These are phyloP conservation scores for Stephania yunnanensis DNA, from an alignment of 164 flowering plant species.

Conservation along the genomic window DNA sequence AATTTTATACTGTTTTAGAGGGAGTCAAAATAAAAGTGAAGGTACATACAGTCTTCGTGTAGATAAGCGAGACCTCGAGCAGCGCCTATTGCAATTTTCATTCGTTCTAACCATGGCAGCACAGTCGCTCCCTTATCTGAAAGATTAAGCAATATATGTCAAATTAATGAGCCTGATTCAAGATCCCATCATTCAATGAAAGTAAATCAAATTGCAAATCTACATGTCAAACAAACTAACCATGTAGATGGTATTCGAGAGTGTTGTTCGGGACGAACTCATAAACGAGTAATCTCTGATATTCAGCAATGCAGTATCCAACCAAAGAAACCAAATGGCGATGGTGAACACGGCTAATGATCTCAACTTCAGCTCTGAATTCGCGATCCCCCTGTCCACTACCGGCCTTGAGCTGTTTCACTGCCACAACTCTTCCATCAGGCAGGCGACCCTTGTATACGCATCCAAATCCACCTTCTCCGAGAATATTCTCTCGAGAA, in stretches of 20 bases:
- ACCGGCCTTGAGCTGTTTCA: slow-evolving; percentile 55
- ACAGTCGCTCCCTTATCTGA: slow-evolving; percentile 49
- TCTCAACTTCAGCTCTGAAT: slow-evolving; percentile 65
- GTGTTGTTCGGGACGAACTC: slow-evolving; percentile 56
- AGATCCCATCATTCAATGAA: not conserved
- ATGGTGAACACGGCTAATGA: slow-evolving; percentile 65
- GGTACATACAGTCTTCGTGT: slow-evolving; percentile 73
- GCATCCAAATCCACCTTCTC: slow-evolving; percentile 66
- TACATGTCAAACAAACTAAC: slow-evolving; percentile 22
- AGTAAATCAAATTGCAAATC: not conserved
- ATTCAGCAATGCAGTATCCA: slow-evolving; percentile 50
- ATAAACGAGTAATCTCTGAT: slow-evolving; percentile 51
- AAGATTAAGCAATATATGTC: slow-evolving; percentile 3
- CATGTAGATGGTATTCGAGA: slow-evolving; percentile 58
- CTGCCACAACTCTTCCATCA: slow-evolving; percentile 54
- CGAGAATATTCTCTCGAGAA: slow-evolving; percentile 37
- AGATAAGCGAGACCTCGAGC: slow-evolving; percentile 81
- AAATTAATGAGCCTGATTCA: not conserved
- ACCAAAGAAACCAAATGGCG: slow-evolving; percentile 65
- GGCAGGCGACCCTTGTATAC: slow-evolving; percentile 44
- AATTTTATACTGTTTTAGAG: not conserved
- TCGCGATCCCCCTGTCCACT: slow-evolving; percentile 65
- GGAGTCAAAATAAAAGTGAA: not conserved
- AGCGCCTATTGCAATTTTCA: slow-evolving; percentile 63
- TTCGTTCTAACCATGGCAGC: slow-evolving; percentile 62